phyloP scores from a whole-genome alignment of 2,329 filamentous ascomycete genomes.

The Rhynchosporium agropyri region DNA sequence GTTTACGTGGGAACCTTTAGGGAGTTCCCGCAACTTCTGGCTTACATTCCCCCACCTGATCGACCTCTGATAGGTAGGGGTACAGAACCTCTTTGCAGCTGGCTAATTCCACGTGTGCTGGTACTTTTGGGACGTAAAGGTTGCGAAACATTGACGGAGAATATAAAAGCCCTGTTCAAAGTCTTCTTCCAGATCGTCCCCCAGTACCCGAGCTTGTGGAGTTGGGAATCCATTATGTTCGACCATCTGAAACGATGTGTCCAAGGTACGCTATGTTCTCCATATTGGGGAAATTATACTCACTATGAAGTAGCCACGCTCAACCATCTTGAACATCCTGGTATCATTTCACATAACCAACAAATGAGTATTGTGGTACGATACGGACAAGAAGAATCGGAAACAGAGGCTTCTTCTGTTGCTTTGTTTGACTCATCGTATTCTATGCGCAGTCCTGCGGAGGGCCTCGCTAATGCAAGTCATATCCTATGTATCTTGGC shows the following conservation, averaged over 20 bases:
- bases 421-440: constrained; percentile 35
- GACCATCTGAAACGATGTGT: constrained; percentile 52
- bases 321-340: constrained; percentile 32
- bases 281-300: not conserved
- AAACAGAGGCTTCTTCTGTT: constrained; percentile 10
- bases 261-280: constrained; percentile 32
- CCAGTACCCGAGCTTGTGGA: constrained; percentile 52
- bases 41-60: constrained; percentile 47
- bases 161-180: constrained; percentile 57
- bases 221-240: constrained; percentile 48
- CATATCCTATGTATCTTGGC: constrained; percentile 39
- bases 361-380: constrained; percentile 32
- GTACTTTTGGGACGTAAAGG: constrained; percentile 57
- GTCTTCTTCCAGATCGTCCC: constrained; percentile 52
- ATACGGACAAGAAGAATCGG: constrained; percentile 28
- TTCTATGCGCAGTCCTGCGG: constrained; percentile 28
- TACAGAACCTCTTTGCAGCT: constrained; percentile 65
- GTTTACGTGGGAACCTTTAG: constrained; percentile 76
- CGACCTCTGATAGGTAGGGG: constrained; percentile 54
- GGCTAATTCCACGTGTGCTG: constrained; percentile 62
- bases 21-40: constrained; percentile 72
- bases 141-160: constrained; percentile 51
- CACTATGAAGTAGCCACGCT: constrained; percentile 34
- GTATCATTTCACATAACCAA: constrained; percentile 23
- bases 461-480: constrained; percentile 37